Evolutionary conservation across 495 filamentous ascomycete genomes (phyloP), one percentile per base, ranked within the genome.

Genomic region (Collariella sp.): DNA sequence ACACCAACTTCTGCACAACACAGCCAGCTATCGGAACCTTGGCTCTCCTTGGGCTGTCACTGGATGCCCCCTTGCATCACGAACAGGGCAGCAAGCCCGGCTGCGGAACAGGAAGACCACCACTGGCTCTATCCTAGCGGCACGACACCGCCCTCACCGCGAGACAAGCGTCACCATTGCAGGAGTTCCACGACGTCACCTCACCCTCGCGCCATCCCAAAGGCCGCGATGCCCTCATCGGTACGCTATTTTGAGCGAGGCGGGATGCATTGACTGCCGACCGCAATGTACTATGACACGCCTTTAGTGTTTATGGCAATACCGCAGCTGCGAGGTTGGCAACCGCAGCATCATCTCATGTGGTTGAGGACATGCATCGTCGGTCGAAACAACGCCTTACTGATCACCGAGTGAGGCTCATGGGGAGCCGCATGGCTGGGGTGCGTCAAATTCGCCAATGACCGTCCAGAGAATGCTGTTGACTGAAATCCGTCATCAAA

Each of bases 381-480:
- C n/a, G n/a, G n/a, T n/a, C n/a, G n/a, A n/a, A n/a, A n/a, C n/a
- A n/a, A n/a, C n/a, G n/a, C n/a, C n/a, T n/a, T n/a, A n/a, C n/a
- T n/a, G n/a, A n/a, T n/a, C n/a, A n/a, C n/a, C 38, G 26, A 56
- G 29, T 7, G 36, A 57, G 49, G 43, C 55, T 57, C 44, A 42
- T 36, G 18, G 29, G 48, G 51, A 46, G 48, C 51, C 39, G 51
- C 55, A 44, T 31, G 18, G 36, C 15, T 39, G 49, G 34, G 55
- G 22, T 15, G 24, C 9, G n/a, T 43, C 18, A 23, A 20, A 50
- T 36, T 39, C 48, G 36, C 65, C 63, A 64, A 66, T 64, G 20
- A 36, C 11, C 1, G 15, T 46, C n/a, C 15, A 62, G 60, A 65
- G 54, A 62, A 63, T 63, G 53, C 45, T 58, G 65, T 64, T 67